Evolutionary conservation across 2,329 filamentous ascomycete genomes (phyloP).

Genomic region (Beauveria brongniartii): DNA sequence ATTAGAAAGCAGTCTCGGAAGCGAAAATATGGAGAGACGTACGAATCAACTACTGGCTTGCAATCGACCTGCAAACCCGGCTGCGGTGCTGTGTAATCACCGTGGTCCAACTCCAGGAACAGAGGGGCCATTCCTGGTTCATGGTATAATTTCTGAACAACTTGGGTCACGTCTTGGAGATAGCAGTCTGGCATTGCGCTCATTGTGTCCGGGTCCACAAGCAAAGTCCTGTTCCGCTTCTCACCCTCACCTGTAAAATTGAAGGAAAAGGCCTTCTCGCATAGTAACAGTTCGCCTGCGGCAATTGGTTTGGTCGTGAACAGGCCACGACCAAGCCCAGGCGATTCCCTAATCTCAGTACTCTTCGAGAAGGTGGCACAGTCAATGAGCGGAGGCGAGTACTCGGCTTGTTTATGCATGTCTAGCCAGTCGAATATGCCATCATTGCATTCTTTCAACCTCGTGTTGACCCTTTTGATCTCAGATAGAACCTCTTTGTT

Average conservation of each 20-base stretch:
- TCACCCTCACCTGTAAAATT: neutral
- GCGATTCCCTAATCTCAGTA: neutral
- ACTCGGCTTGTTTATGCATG: neutral
- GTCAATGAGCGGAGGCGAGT: neutral
- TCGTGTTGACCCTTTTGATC: neutral
- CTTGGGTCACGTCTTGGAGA: neutral
- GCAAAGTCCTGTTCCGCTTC: neutral
- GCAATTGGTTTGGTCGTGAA: neutral
- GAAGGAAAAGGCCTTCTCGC: constrained; percentile 1
- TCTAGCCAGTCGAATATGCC: neutral
- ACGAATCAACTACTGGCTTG: neutral
- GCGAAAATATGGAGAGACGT: neutral
- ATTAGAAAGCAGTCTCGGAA: neutral
- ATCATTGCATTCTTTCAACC: neutral
- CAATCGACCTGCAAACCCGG: neutral
- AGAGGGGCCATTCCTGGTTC: neutral
- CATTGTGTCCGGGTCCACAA: neutral
- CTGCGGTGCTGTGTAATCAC: neutral
- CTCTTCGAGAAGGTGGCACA: neutral
- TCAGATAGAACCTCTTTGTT: neutral
- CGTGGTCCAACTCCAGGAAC: neutral
- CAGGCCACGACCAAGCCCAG: neutral
- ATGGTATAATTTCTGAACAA: neutral
- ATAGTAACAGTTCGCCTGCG: neutral
- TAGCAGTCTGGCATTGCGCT: neutral